Evolutionary conservation across 1,139 yeast genomes (phyloP).

Genomic region (Yamadazyma aaseri): DNA sequence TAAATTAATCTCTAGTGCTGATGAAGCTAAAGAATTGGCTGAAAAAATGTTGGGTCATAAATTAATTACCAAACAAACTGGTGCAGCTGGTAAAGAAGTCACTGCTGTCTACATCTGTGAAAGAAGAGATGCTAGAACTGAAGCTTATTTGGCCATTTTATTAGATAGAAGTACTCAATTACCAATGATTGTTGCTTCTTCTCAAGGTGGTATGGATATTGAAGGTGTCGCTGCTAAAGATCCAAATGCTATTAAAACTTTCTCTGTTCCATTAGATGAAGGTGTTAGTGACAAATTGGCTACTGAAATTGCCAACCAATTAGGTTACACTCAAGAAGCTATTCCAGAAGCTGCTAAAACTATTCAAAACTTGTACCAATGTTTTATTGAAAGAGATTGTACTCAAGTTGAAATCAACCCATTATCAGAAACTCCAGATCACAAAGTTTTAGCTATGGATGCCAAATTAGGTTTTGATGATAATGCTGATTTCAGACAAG

Average conservation of each 20-base stretch:
- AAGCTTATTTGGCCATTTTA: slow-evolving; percentile 91
- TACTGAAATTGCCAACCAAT: slow-evolving; percentile 66
- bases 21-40: slow-evolving; percentile 85
- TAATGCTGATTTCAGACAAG: slow-evolving; percentile 92
- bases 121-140: slow-evolving; percentile 90
- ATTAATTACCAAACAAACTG: slow-evolving; percentile 96
- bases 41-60: slow-evolving; percentile 89
- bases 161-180: slow-evolving; percentile 91
- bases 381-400: slow-evolving; percentile 88
- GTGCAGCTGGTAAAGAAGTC: slow-evolving; percentile 95
- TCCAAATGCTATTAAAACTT: slow-evolving; percentile 92
- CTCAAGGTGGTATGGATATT: slow-evolving; percentile 99
- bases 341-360: slow-evolving; percentile 85
- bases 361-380: slow-evolving; percentile 82
- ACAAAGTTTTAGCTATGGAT: slow-evolving; percentile 95
- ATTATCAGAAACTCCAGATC: slow-evolving; percentile 87
- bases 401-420: slow-evolving; percentile 99
- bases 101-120: slow-evolving; percentile 96
- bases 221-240: slow-evolving; percentile 95
- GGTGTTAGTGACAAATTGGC: slow-evolving; percentile 86
- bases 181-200: slow-evolving; percentile 92
- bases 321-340: slow-evolving; percentile 81
- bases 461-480: slow-evolving; percentile 98
- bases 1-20: slow-evolving; percentile 79
- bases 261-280: slow-evolving; percentile 69